phyloP scores from a whole-genome alignment of 1,284 basidiomycete genomes.

The Papiliotrema nemorosa region DNA sequence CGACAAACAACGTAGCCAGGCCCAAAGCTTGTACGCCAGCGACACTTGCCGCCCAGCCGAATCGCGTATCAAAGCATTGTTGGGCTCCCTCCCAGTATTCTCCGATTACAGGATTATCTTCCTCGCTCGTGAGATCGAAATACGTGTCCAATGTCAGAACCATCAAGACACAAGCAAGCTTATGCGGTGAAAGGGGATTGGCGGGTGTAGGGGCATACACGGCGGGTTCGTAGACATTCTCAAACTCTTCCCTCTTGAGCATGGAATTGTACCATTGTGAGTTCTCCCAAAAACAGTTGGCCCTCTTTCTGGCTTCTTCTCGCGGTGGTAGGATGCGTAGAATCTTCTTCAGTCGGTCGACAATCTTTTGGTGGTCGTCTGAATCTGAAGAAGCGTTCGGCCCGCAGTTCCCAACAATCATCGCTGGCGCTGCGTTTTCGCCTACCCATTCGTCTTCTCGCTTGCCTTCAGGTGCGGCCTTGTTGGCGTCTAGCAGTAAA shows the following conservation, averaged over 20 bases:
- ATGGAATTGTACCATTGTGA: constrained; percentile 39
- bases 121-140: constrained; percentile 28
- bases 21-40: constrained; percentile 42
- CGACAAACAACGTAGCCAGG: constrained; percentile 37
- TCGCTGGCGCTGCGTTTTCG: constrained; percentile 38
- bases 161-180: constrained; percentile 44
- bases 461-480: constrained; percentile 30
- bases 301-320: constrained; percentile 23
- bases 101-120: constrained; percentile 30
- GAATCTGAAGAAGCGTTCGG: constrained; percentile 9
- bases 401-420: constrained; percentile 31
- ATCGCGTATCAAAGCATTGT: constrained; percentile 41
- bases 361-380: constrained; percentile 23
- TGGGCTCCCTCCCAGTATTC: constrained; percentile 41
- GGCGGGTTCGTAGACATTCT: constrained; percentile 38
- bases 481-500: constrained; percentile 29
- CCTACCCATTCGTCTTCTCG: constrained; percentile 40
- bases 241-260: constrained; percentile 35
- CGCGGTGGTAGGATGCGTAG: constrained; percentile 30
- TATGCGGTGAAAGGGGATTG: constrained; percentile 44
- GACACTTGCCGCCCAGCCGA: constrained; percentile 40
- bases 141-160: constrained; percentile 38
- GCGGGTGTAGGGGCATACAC: constrained; percentile 35
- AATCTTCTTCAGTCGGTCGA: constrained; percentile 29
- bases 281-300: constrained; percentile 29